Percentiles rank a stretch among this genome's conserved stretches.
These are phyloP conservation scores for Erythrophleum fordii DNA, from an alignment of 306 rosid species.

Conservation along the genomic window DNA sequence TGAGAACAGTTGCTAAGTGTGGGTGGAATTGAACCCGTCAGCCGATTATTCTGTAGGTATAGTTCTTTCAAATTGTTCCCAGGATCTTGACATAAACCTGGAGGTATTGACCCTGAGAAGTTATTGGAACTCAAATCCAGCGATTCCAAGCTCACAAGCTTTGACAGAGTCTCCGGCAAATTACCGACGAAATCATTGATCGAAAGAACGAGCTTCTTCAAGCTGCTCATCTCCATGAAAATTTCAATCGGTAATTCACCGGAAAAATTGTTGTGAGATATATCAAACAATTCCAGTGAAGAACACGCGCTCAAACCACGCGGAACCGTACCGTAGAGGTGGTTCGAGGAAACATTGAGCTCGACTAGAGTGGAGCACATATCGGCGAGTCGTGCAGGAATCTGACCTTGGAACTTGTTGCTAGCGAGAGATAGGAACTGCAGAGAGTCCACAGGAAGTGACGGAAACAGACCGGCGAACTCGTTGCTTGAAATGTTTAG, in stretches of 20 bases:
- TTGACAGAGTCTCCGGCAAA: conserved; percentile 61
- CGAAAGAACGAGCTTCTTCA: conserved; percentile 51
- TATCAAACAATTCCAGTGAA: conserved; percentile 49
- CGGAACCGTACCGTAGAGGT: conserved; percentile 60
- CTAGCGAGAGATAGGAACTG: conserved; percentile 52
- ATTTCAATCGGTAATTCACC: conserved; percentile 62
- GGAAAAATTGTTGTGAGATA: conserved; percentile 61
- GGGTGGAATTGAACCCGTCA: conserved; percentile 70
- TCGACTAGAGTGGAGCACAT: conserved; percentile 54
- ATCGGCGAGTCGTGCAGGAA: conserved; percentile 50
- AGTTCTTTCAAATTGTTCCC: conserved; percentile 61
- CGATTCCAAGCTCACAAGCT: conserved; percentile 51
- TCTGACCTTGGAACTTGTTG: conserved; percentile 58
- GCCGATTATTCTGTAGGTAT: conserved; percentile 71
- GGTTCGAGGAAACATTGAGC: conserved; percentile 70
- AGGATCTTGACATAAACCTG: conserved; percentile 53
- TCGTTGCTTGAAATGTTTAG: conserved; percentile 72
- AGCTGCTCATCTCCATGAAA: conserved; percentile 52
- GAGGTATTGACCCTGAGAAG: conserved; percentile 63
- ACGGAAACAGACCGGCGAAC: conserved; percentile 66
- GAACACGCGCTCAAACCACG: conserved; percentile 55
- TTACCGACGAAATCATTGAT: conserved; percentile 55
- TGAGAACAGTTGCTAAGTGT: conserved; percentile 79
- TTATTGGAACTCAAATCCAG: conserved; percentile 90
- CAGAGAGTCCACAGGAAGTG: conserved; percentile 53